These are phyloP conservation scores for Smithsoniella earleae DNA, from an alignment of 163 green algal species.

Conservation along the genomic window DNA sequence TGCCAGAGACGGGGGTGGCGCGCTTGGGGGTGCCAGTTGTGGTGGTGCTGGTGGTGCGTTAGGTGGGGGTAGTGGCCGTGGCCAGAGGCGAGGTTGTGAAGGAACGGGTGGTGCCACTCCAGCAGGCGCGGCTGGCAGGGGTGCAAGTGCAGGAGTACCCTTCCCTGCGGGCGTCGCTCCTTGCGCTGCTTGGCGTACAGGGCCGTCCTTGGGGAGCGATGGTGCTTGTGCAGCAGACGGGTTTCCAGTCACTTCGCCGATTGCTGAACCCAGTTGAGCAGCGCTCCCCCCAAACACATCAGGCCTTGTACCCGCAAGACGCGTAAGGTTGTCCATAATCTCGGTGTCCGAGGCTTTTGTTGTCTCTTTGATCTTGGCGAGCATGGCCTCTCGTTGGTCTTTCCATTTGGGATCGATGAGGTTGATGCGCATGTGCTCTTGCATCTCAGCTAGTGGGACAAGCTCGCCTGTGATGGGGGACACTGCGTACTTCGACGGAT, in stretches of 20 bases:
- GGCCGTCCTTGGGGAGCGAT: no score
- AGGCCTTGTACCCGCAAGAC: slow-evolving; percentile 67
- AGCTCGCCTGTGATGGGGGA: slow-evolving; percentile 97
- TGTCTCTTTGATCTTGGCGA: slow-evolving; percentile 79
- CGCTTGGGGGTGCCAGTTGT: background rate
- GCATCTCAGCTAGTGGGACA: slow-evolving; percentile 82
- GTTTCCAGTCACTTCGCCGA: slow-evolving; percentile 7
- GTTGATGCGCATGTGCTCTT: slow-evolving; percentile 90
- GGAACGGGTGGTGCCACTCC: background rate
- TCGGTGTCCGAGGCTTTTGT: slow-evolving; percentile 86
- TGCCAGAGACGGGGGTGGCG: background rate
- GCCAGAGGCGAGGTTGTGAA: background rate
- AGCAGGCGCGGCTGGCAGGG: slow-evolving; percentile 1
- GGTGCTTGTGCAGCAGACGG: no score
- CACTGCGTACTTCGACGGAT: slow-evolving; percentile 76
- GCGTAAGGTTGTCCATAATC: slow-evolving; percentile 80
- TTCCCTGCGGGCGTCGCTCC: background rate
- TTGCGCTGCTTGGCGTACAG: no score
- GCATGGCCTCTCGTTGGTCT: slow-evolving; percentile 88
- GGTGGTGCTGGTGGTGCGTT: background rate
- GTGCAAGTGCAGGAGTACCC: slow-evolving; percentile 7
- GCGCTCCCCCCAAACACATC: slow-evolving; percentile 68
- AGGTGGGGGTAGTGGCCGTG: background rate
- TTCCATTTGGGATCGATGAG: slow-evolving; percentile 85
- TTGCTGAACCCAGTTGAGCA: background rate